Percentiles rank a stretch among this genome's conserved stretches.
phyloP scores from a whole-genome alignment of 306 rosid species.

The Pyrus betulifolia region DNA sequence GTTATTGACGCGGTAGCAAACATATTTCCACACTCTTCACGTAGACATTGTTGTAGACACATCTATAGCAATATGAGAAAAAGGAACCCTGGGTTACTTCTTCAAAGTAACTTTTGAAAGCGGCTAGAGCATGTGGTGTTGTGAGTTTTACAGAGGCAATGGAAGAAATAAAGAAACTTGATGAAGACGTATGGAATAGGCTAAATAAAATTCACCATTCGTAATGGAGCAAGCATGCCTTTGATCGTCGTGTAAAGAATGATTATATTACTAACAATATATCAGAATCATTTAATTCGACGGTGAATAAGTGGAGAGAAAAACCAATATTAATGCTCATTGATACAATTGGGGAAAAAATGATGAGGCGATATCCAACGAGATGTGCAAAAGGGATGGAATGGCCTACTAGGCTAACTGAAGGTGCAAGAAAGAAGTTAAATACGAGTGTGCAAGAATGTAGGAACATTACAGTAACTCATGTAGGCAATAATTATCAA shows the following conservation, averaged over 20 bases:
- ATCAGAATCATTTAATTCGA: neutral
- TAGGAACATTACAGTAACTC: too few species aligned
- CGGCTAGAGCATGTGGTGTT: neutral
- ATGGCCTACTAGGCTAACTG: neutral
- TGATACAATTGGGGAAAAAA: neutral
- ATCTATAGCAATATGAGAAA: neutral
- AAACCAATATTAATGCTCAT: neutral
- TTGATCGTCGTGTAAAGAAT: neutral
- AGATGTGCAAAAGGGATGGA: neutral
- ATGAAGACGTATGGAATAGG: neutral
- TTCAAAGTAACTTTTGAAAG: neutral
- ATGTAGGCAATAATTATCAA: too few species aligned
- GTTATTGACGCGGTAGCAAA: too few species aligned
- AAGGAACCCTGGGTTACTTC: neutral
- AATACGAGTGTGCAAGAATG: too few species aligned
- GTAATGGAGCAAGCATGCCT: neutral
- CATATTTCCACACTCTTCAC: neutral
- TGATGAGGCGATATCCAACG: neutral
- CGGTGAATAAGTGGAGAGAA: neutral
- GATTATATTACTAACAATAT: neutral
- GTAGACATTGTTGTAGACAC: neutral
- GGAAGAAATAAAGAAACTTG: neutral
- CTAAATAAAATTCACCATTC: neutral
- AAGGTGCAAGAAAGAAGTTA: too few species aligned
- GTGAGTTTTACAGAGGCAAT: neutral